Base-by-base conservation (phyloP, 2,329 filamentous ascomycete genomes). In the Biscogniauxia sp. region DNA sequence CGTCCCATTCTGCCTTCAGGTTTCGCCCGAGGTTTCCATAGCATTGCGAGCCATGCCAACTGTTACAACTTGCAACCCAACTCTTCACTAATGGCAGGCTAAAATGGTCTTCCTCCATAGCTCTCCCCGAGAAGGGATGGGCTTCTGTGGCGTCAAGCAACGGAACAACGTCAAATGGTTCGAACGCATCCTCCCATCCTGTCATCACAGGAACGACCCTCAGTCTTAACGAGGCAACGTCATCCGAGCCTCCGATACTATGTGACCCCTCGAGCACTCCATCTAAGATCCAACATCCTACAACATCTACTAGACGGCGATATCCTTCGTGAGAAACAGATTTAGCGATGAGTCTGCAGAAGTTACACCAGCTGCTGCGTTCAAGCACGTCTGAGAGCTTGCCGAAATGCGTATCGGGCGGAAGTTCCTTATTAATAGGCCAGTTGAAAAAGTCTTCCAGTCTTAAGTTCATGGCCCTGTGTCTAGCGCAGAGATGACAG, bases 351-450 rank as follows among this genome's bases (percentile, higher is more conserved):
- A 60, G 52, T 13, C 41, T 53, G 20, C 58, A 60, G 23, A 61
- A 19, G 25, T 54, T 56, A 45, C 57, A 60, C 26, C 41, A 54
- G 11, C 57, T 53, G 19, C 20, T 20, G 28, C 57, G 32, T 50
- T 49, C 51, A 8, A 62, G 4, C 1, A 60, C 54, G 8, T 59
- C 55, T 17, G 55, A 25, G 11, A 62, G 60, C 15, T 54, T 56
- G 5, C 60, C 60, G 17, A 60, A 62, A 26, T 57, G 57, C 32
- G 54, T 57, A 23, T 57, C 57, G 13, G 51, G 20, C 7, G 57
- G 54, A 15, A 45, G 53, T 5, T 50, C 54, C 19, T 25, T 28
- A 7, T 32, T 17, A 20, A 25, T 25, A 17, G 45, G 60, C 45
- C 57, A 55, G 7, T 28, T 51, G 15, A 23, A 53, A 13, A 62